Conservation (phyloP, 352 stramenopile genomes). For the Peronosclerospora sorghi region DNA sequence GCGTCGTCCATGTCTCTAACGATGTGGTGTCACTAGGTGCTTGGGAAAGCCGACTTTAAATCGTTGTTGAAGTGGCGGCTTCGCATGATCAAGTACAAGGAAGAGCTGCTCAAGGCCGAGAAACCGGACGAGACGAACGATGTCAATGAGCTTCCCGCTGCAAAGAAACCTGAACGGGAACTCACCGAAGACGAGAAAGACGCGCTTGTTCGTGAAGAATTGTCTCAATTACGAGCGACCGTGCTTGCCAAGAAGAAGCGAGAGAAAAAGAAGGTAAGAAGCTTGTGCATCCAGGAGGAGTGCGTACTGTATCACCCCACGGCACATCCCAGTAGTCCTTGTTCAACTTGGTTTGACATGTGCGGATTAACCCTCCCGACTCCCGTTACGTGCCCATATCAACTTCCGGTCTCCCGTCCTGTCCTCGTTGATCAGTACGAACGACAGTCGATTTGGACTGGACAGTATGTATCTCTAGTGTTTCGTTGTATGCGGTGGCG, state of each 20-base stretch:
- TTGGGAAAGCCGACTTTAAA: slow-evolving; percentile 98
- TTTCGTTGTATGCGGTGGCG: too few species aligned
- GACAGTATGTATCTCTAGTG: slow-evolving; percentile 27
- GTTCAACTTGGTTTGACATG: slow-evolving; percentile 72
- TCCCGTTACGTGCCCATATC: slow-evolving; percentile 83
- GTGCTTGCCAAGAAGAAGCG: slow-evolving; percentile 81
- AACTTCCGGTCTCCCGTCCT: slow-evolving; percentile 46
- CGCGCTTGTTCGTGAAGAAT: slow-evolving; percentile 68
- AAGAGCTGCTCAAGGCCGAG: slow-evolving; percentile 63
- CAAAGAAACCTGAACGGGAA: slow-evolving; percentile 34
- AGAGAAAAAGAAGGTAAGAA: slow-evolving; percentile 82
- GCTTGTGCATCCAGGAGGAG: not conserved
- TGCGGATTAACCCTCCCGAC: slow-evolving; percentile 86
- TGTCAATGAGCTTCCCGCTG: slow-evolving; percentile 16
- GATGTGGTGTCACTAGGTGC: too few species aligned
- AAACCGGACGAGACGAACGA: slow-evolving; percentile 32
- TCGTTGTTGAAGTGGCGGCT: slow-evolving; percentile 93
- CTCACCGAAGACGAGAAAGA: slow-evolving; percentile 79
- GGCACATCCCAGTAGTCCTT: slow-evolving; percentile 86
- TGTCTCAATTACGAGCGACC: slow-evolving; percentile 66
- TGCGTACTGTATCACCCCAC: slow-evolving; percentile 13
- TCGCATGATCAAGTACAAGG: slow-evolving; percentile 86
- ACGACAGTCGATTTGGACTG: slow-evolving; percentile 65
- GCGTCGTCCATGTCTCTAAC: too few species aligned
- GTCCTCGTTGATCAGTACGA: slow-evolving; percentile 34